Evolutionary conservation across 1,139 yeast genomes (phyloP).

Genomic region (Arxiozyma bovina): DNA sequence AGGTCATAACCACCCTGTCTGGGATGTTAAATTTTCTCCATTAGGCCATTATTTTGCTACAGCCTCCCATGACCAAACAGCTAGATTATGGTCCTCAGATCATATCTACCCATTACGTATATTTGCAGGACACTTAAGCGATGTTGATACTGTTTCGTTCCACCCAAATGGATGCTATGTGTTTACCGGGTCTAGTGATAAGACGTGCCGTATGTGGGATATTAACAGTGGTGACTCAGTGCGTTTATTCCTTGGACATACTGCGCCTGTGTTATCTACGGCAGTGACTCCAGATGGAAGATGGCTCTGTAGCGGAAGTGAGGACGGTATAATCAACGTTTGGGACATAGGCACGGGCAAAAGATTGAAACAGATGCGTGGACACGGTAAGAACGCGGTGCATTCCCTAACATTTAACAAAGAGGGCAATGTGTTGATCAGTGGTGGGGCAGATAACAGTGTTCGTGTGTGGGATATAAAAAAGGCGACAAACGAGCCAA

Average conservation of each 20-base stretch:
- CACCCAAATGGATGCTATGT: slow-evolving; percentile 95
- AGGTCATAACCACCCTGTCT: slow-evolving; percentile 93
- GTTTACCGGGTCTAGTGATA: slow-evolving; percentile 91
- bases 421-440: slow-evolving; percentile 82
- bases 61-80: slow-evolving; percentile 96
- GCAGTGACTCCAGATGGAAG: slow-evolving; percentile 96
- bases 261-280: slow-evolving; percentile 74
- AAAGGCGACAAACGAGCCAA: slow-evolving; percentile 70
- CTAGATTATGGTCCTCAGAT: slow-evolving; percentile 95
- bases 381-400: slow-evolving; percentile 83
- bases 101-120: slow-evolving; percentile 93
- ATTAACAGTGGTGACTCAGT: slow-evolving; percentile 81
- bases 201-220: slow-evolving; percentile 98
- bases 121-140: slow-evolving; percentile 95
- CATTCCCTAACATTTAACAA: slow-evolving; percentile 78
- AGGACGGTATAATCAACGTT: slow-evolving; percentile 77
- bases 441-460: slow-evolving; percentile 89
- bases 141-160: slow-evolving; percentile 90
- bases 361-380: slow-evolving; percentile 71
- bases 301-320: slow-evolving; percentile 94
- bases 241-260: slow-evolving; percentile 89
- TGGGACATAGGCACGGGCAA: slow-evolving; percentile 96
- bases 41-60: slow-evolving; percentile 96
- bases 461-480: slow-evolving; percentile 95
- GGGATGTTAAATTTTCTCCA: slow-evolving; percentile 96